Evolutionary conservation across 2,329 filamentous ascomycete species (phyloP), one percentile per base, ranked within the genome.

Genomic region (Boeremia exigua): DNA sequence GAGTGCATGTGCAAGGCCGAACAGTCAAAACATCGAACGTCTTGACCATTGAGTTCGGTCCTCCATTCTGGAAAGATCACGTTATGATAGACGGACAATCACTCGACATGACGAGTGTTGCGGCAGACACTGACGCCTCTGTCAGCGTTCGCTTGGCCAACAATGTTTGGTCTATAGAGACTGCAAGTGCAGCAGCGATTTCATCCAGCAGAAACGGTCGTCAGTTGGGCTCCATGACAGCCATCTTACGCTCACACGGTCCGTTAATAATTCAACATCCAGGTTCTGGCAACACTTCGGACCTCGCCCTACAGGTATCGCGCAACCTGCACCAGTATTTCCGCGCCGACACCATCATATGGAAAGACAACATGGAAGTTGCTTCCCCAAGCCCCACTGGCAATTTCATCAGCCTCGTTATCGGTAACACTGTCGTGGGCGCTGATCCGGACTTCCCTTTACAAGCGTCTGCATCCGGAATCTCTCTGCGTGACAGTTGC

Each of bases 281-380:
- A 49, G 74, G 64, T 17, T 52, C 64, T 12, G 36, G 61, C n/a
- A 56, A 72, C 12, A 69, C 68, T 7, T 66, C 63, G 10, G 61
- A 70, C 17, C 62, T 81, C 37, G 82, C 83, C 1, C 63, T 85
- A 4, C 83, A 86, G 59, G 77, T 84, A 36, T 82, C 83, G 25
- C 80, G 82, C 29, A 86, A 86, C 61, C 72, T 86, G 3, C 77
- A 81, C 56, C 84, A 86, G 63, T 86, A 86, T 63, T 84, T 83
- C 68, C 78, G 74, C 45, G 83, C 83, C 15, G 83, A 86, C 61
- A 74, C 80, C 2, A 61, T 73, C 7, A 78, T 85, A 44, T 47
- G 71, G 6, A 48, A 58, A 1, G 51, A 51, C 1, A 14, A n/a
- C 1, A 33, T 46, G 4, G 38, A 47, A 12, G 14, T 15, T 9